These are phyloP conservation scores for Vigna hirtella DNA, from an alignment of 306 rosid genomes.

Conservation along the genomic window DNA sequence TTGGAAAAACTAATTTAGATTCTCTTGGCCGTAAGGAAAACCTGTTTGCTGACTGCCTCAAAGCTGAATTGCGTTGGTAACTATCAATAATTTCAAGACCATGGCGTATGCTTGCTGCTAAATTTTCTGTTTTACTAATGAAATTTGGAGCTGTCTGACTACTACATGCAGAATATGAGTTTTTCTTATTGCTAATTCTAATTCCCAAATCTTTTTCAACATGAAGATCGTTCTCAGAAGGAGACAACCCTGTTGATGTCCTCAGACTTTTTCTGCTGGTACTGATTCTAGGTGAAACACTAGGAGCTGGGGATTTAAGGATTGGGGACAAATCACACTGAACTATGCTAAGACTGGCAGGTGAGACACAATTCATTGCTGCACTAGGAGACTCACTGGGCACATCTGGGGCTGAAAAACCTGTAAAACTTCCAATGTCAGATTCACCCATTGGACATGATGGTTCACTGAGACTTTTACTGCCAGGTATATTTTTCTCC, in stretches of 20 bases:
- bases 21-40: slow-evolving; percentile 75
- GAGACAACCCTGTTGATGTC: slow-evolving; percentile 73
- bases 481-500: slow-evolving; percentile 44
- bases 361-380: slow-evolving; percentile 58
- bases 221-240: slow-evolving; percentile 68
- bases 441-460: slow-evolving; percentile 51
- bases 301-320: slow-evolving; percentile 85
- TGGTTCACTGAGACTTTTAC: slow-evolving; percentile 51
- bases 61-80: slow-evolving; percentile 72
- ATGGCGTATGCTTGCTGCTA: slow-evolving; percentile 93
- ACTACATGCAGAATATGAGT: slow-evolving; percentile 54
- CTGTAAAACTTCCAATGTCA: slow-evolving; percentile 49
- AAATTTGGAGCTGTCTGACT: slow-evolving; percentile 56
- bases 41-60: slow-evolving; percentile 75
- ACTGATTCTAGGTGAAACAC: slow-evolving; percentile 85
- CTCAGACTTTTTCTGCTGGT: slow-evolving; percentile 91
- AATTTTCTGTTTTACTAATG: slow-evolving; percentile 66
- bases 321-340: slow-evolving; percentile 60
- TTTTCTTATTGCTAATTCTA: slow-evolving; percentile 43
- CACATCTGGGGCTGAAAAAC: slow-evolving; percentile 50
- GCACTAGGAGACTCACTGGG: slow-evolving; percentile 54
- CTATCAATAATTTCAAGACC: slow-evolving; percentile 85
- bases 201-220: slow-evolving; percentile 50
- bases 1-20: slow-evolving; percentile 58
- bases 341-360: slow-evolving; percentile 61